These are phyloP conservation scores for Phytophthora podocarpi DNA, from an alignment of 352 stramenopile species.

Conservation along the genomic window DNA sequence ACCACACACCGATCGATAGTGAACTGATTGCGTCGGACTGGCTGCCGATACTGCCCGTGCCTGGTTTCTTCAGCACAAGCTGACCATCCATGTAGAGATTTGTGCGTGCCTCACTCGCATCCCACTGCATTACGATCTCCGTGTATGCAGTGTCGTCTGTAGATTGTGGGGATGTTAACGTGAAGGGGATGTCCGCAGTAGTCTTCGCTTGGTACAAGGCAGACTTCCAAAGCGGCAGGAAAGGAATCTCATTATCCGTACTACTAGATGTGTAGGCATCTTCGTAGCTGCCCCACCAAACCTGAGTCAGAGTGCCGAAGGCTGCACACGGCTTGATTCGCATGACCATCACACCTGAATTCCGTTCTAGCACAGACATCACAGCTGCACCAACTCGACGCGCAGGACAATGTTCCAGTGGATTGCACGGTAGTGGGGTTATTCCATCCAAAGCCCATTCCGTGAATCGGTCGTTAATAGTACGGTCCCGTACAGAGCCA, in stretches of 20 bases:
- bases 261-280: slow-evolving; percentile 1
- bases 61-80: slow-evolving; percentile 49
- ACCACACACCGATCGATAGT: slow-evolving; percentile 68
- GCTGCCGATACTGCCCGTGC: not conserved
- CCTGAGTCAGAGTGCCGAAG: slow-evolving; percentile 65
- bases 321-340: slow-evolving; percentile 51
- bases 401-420: slow-evolving; percentile 38
- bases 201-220: slow-evolving; percentile 63
- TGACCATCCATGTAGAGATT: slow-evolving; percentile 71
- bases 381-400: slow-evolving; percentile 63
- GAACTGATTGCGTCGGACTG: slow-evolving; percentile 9
- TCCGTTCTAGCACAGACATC: slow-evolving; percentile 41
- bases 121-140: slow-evolving; percentile 71
- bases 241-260: slow-evolving; percentile 39
- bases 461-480: slow-evolving; percentile 41
- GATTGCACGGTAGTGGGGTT: slow-evolving; percentile 49
- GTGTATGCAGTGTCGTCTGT: slow-evolving; percentile 27
- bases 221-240: slow-evolving; percentile 67
- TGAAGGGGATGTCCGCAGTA: slow-evolving; percentile 30
- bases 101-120: slow-evolving; percentile 50
- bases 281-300: slow-evolving; percentile 66
- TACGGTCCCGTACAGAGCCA: slow-evolving; percentile 32
- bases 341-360: slow-evolving; percentile 59
- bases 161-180: slow-evolving; percentile 15
- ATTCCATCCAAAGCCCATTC: slow-evolving; percentile 64